Conservation (phyloP, 2,329 filamentous ascomycete species). For the Rutstroemia sp. region DNA sequence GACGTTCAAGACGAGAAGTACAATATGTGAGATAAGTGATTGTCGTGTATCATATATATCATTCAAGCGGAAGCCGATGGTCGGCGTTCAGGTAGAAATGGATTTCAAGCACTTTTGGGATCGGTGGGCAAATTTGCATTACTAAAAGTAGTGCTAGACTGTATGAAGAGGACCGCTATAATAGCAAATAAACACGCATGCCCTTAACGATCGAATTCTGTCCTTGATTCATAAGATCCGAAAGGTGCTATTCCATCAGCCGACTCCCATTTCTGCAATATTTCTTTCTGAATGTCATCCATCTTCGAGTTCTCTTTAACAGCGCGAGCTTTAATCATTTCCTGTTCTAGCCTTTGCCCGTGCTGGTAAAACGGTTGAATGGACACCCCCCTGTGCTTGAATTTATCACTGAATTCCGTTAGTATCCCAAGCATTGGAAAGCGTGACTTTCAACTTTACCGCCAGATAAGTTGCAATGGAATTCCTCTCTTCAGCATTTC, state of each 20-base stretch:
- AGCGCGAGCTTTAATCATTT: not conserved
- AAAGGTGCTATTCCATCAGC: not conserved
- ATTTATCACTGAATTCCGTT: not conserved
- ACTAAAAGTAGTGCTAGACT: constrained; percentile 16
- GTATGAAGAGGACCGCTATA: constrained; percentile 22
- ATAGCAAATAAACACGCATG: constrained; percentile 2
- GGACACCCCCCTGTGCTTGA: constrained; percentile 4
- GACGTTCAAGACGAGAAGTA: not conserved
- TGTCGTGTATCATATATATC: constrained; percentile 19
- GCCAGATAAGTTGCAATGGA: constrained; percentile 4
- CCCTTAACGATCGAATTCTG: not conserved
- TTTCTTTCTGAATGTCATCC: not conserved
- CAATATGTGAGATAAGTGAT: constrained; percentile 6
- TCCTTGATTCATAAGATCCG: not conserved
- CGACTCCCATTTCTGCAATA: not conserved
- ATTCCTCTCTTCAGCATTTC: not conserved
- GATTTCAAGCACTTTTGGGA: constrained; percentile 13
- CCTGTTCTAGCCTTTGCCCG: constrained; percentile 3
- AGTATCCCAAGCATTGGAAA: not conserved
- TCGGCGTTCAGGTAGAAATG: constrained; percentile 20
- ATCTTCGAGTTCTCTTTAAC: constrained; percentile 1
- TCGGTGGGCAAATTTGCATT: constrained; percentile 12
- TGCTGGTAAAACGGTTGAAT: not conserved
- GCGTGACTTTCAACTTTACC: not conserved
- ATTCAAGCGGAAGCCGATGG: constrained; percentile 10